Evolutionary conservation across 495 filamentous ascomycete genomes (phyloP).

Genomic region (Collariella sp.): DNA sequence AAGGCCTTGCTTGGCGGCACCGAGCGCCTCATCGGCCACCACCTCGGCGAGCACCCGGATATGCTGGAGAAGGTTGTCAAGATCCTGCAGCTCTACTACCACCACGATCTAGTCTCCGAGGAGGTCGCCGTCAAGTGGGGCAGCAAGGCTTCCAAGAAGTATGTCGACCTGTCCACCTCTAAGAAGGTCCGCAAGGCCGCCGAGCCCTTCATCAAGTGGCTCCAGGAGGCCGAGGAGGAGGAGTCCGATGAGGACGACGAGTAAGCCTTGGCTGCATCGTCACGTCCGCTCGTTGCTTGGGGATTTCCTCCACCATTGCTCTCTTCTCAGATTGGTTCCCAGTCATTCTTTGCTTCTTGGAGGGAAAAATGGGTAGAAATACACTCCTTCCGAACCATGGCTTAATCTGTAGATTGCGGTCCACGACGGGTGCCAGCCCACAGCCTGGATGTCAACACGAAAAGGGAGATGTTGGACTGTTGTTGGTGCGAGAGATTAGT

Average conservation of each 20-base stretch:
- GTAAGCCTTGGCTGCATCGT: neutral
- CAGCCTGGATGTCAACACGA: conserved; percentile 6
- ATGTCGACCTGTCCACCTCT: conserved; percentile 79
- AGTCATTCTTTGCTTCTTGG: neutral
- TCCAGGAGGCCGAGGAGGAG: conserved; percentile 81
- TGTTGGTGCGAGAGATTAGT: too few relatives aligned
- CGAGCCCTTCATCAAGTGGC: conserved; percentile 89
- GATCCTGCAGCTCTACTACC: conserved; percentile 79
- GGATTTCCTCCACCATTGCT: neutral
- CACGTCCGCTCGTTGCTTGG: neutral
- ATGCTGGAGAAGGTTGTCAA: conserved; percentile 70
- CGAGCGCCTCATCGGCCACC: conserved; percentile 69
- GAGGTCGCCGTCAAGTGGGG: conserved; percentile 87
- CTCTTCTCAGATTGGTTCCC: neutral
- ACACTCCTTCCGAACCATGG: neutral
- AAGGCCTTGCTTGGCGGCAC: conserved; percentile 96
- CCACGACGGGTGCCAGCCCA: neutral
- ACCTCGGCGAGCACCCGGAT: conserved; percentile 67
- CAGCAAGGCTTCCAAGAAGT: conserved; percentile 91
- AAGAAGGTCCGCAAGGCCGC: conserved; percentile 95
- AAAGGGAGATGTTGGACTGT: neutral
- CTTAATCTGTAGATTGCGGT: neutral
- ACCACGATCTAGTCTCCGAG: conserved; percentile 79
- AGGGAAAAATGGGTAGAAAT: neutral
- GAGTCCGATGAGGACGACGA: conserved; percentile 51